phyloP scores from a whole-genome alignment of 495 filamentous ascomycete genomes.

The Oidiodendron maius region DNA sequence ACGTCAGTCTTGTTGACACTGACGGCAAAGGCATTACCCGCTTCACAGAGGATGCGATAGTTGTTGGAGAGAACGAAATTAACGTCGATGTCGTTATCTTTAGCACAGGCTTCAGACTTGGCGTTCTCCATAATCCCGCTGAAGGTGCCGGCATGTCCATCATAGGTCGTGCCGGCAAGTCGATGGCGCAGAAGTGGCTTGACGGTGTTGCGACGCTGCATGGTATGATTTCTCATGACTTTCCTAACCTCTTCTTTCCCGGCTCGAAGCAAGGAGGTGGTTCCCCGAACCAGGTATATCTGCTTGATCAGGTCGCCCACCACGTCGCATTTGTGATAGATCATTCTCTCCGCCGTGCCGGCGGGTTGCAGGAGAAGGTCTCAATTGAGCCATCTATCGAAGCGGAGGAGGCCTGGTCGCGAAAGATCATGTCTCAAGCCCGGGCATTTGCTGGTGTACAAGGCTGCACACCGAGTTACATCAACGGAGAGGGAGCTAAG shows the following conservation, averaged over 20 bases:
- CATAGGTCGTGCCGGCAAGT: conserved; percentile 32
- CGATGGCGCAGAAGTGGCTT: conserved; percentile 38
- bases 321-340: conserved; percentile 43
- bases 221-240: conserved; percentile 33
- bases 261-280: conserved; percentile 31
- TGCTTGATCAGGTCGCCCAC: conserved; percentile 30
- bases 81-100: conserved; percentile 43
- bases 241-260: conserved; percentile 29
- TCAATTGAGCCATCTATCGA: conserved; percentile 36
- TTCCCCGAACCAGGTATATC: conserved; percentile 35
- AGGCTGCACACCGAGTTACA: conserved; percentile 53
- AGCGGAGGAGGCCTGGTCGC: conserved; percentile 42
- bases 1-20: conserved; percentile 48
- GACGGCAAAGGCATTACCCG: conserved; percentile 42
- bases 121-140: conserved; percentile 25
- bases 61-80: conserved; percentile 32
- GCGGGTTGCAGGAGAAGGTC: conserved; percentile 11
- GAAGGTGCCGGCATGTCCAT: conserved; percentile 32
- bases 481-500: conserved; percentile 40
- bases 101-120: conserved; percentile 36
- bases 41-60: conserved; percentile 30
- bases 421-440: conserved; percentile 33
- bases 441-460: conserved; percentile 29
- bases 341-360: conserved; percentile 28
- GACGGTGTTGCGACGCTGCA: conserved; percentile 30